Conservation (phyloP, 2,329 filamentous ascomycete species). For the Penicillium sp. region DNA sequence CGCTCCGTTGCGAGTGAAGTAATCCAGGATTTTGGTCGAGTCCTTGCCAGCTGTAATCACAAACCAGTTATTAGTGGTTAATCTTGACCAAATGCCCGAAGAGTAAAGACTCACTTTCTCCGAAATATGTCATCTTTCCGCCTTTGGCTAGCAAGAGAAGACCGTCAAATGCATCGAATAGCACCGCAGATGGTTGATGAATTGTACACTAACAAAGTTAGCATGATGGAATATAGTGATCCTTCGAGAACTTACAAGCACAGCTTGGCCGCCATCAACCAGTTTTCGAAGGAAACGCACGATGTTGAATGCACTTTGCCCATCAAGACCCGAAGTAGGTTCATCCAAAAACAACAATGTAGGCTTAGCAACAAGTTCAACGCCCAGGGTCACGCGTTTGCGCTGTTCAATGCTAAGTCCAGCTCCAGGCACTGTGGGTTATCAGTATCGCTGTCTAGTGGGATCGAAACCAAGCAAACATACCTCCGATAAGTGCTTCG, state of each 20-base stretch:
- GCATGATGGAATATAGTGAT: background rate
- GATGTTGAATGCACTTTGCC: conserved; percentile 57
- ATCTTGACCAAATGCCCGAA: too few relatives aligned
- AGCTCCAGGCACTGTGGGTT: conserved; percentile 45
- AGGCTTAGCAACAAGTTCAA: conserved; percentile 60
- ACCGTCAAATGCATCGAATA: conserved; percentile 66
- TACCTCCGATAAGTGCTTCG: conserved; percentile 60
- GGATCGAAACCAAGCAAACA: background rate
- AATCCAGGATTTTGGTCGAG: conserved; percentile 44
- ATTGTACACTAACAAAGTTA: conserved; percentile 52
- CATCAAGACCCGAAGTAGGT: conserved; percentile 63
- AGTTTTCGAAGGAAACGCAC: conserved; percentile 66
- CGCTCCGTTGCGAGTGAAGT: conserved; percentile 55
- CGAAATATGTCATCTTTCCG: conserved; percentile 66
- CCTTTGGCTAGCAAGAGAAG: conserved; percentile 64
- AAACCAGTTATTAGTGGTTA: background rate
- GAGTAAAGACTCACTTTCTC: conserved; percentile 43
- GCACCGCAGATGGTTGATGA: conserved; percentile 65
- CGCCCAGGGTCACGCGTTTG: conserved; percentile 61
- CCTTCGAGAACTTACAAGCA: conserved; percentile 48
- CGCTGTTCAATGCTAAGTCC: conserved; percentile 65
- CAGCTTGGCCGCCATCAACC: conserved; percentile 64
- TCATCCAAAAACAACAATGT: conserved; percentile 62
- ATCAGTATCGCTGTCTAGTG: conserved; percentile 8
- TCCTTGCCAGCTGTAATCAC: conserved; percentile 30